Percentiles rank a stretch among this genome's conserved stretches.
phyloP scores from a whole-genome alignment of 352 stramenopile species.

The Ochromonadaceae sp. region DNA sequence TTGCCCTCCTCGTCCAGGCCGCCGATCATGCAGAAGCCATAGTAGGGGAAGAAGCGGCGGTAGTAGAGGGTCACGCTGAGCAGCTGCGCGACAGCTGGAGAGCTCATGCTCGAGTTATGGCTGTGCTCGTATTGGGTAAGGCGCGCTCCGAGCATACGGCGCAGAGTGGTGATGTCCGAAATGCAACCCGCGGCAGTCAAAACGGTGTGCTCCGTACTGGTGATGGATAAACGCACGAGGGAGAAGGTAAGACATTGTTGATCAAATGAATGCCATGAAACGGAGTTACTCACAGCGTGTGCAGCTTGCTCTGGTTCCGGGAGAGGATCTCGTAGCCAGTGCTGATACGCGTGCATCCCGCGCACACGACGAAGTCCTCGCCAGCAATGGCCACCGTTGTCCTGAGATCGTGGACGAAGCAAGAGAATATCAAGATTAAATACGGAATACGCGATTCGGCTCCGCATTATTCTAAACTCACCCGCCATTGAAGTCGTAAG shows the following conservation, averaged over 20 bases:
- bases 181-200: slow-evolving; percentile 55
- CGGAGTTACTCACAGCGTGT: too few species aligned
- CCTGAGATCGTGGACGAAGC: slow-evolving; percentile 15
- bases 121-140: slow-evolving; percentile 82
- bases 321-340: slow-evolving; percentile 92
- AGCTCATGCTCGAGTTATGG: slow-evolving; percentile 78
- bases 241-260: too few species aligned
- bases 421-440: neutral
- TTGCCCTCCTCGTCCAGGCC: slow-evolving; percentile 89
- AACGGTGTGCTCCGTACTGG: slow-evolving; percentile 45
- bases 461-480: too few species aligned
- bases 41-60: slow-evolving; percentile 97
- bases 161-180: slow-evolving; percentile 64
- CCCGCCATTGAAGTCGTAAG: slow-evolving; percentile 30
- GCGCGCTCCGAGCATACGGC: slow-evolving; percentile 50
- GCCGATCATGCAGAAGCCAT: slow-evolving; percentile 92
- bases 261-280: too few species aligned
- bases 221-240: too few species aligned
- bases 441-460: neutral
- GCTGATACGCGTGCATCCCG: slow-evolving; percentile 82
- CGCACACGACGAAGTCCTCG: slow-evolving; percentile 86
- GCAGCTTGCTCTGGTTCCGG: slow-evolving; percentile 77
- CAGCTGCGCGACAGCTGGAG: slow-evolving; percentile 80
- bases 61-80: slow-evolving; percentile 95
- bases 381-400: slow-evolving; percentile 77